phyloP scores from a whole-genome alignment of 2,329 filamentous ascomycete species.

The Fusarium continuum region DNA sequence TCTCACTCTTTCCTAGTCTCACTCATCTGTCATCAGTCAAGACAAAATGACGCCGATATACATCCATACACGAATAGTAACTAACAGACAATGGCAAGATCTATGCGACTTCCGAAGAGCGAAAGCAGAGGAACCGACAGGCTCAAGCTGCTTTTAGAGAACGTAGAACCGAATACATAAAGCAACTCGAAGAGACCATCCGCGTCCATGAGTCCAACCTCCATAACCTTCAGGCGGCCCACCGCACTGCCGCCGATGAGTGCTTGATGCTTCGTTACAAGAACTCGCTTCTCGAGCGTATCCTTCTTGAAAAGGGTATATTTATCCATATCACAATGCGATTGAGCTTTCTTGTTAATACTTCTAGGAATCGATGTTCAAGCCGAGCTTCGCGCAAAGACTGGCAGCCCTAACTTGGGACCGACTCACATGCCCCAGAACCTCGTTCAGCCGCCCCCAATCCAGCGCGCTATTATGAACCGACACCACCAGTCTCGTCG shows the following conservation, averaged over 20 bases:
- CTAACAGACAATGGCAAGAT: constrained; percentile 66
- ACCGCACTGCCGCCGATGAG: constrained; percentile 93
- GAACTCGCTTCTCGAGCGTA: constrained; percentile 94
- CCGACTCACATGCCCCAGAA: constrained; percentile 74
- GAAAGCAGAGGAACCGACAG: constrained; percentile 96
- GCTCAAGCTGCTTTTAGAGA: constrained; percentile 97
- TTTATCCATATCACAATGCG: not conserved
- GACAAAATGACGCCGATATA: constrained; percentile 11
- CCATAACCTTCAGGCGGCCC: constrained; percentile 90
- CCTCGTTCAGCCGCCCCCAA: constrained; percentile 76
- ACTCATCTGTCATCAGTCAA: not conserved
- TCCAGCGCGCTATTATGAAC: constrained; percentile 83
- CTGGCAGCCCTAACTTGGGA: constrained; percentile 82
- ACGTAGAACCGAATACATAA: constrained; percentile 97
- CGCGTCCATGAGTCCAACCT: constrained; percentile 95
- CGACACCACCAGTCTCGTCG: constrained; percentile 79
- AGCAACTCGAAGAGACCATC: constrained; percentile 97
- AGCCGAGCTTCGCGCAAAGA: constrained; percentile 92
- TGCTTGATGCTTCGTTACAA: constrained; percentile 99
- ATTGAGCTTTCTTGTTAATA: not conserved
- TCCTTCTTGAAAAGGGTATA: constrained; percentile 92
- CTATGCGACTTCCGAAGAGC: constrained; percentile 97
- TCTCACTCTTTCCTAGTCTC: not conserved
- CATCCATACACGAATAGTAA: constrained; percentile 9
- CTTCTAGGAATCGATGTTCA: constrained; percentile 90